Evolutionary conservation across 2,329 filamentous ascomycete species (phyloP), one percentile per base, ranked within the genome.

Genomic region (Coleophoma crateriformis): DNA sequence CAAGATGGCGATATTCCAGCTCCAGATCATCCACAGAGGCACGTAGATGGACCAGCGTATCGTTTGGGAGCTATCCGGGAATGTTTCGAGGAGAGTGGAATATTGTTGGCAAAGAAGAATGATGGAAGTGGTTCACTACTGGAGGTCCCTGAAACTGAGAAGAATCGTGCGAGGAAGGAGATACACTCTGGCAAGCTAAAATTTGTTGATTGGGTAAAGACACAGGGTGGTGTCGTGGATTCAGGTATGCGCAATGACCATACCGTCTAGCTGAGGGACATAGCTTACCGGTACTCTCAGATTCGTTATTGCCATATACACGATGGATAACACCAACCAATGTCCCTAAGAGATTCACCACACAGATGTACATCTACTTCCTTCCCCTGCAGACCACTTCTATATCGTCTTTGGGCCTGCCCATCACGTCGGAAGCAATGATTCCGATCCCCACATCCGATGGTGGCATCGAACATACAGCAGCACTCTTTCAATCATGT

Each of bases 351-450:
- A 80, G 94, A 42, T 99, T 95, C 70, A 89, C 88, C 0, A 96
- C 92, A 1, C 91, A 96, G 65, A 97, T 97, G 92, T 99, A 97
- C 69, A 67, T 97, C 11, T 96, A 96, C 68, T 85, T 95, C 67
- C 76, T 96, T 3, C 90, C 90, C 0, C 69, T 84, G 13, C 39
- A 51, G 7, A 51, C 63, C 13, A 59, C 67, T 13, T 54, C 52
- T 13, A 52, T 12, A 49, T 49, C 39, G 45, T 22, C 8, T 13
- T 41, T 41, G 19, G 41, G 41, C 10, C 15, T 44, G 27, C 41
- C 41, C 7, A 13, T 58, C n/a, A 35, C 51, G 3, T 46, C 64
- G 5, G 55, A 65, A 6, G 62, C 59, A 33, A 59, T 53, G 58
- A 68, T 62, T 53, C 69, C 55, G 54, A 78, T 81, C 2, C 85